These are phyloP conservation scores for Mayamaea pseudoterrestris DNA, from an alignment of 108 stramenopile genomes.

Conservation along the genomic window DNA sequence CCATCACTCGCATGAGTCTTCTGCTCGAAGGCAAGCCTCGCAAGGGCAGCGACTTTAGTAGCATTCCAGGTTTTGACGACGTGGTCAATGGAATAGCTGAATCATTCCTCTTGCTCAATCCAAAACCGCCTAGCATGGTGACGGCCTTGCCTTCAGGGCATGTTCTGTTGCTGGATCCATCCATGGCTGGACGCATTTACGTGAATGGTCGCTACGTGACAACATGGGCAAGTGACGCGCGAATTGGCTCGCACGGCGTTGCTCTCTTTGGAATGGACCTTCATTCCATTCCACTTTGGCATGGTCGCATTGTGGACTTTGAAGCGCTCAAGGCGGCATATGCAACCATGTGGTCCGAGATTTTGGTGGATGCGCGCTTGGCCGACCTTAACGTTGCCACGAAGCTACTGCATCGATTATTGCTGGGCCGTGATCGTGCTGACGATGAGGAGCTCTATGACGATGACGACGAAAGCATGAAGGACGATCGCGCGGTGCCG, in stretches of 20 bases:
- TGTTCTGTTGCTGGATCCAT: constrained; percentile 44
- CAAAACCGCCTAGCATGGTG: constrained; percentile 27
- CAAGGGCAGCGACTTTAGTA: not conserved
- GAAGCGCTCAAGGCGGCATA: constrained; percentile 23
- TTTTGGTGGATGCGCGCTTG: constrained; percentile 50
- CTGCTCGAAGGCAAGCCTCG: constrained; percentile 29
- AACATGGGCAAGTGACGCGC: constrained; percentile 31
- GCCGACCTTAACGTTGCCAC: constrained; percentile 31
- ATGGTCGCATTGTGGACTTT: constrained; percentile 43
- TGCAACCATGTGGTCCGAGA: constrained; percentile 41
- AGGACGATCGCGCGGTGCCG: constrained; percentile 11
- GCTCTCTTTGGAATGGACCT: constrained; percentile 72
- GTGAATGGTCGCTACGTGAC: constrained; percentile 59
- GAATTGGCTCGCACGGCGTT: constrained; percentile 34
- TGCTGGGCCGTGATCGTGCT: constrained; percentile 35
- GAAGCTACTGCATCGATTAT: constrained; percentile 42
- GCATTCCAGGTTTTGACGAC: constrained; percentile 7
- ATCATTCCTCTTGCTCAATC: constrained; percentile 12
- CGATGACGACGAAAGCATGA: constrained; percentile 13
- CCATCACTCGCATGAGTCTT: constrained; percentile 28
- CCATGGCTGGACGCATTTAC: constrained; percentile 53
- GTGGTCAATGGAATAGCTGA: constrained; percentile 1
- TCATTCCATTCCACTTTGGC: constrained; percentile 39
- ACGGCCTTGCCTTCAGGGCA: constrained; percentile 45
- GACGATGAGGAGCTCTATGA: constrained; percentile 18